phyloP scores from a whole-genome alignment of 495 filamentous ascomycete genomes.

The Achaetomiella virescens region DNA sequence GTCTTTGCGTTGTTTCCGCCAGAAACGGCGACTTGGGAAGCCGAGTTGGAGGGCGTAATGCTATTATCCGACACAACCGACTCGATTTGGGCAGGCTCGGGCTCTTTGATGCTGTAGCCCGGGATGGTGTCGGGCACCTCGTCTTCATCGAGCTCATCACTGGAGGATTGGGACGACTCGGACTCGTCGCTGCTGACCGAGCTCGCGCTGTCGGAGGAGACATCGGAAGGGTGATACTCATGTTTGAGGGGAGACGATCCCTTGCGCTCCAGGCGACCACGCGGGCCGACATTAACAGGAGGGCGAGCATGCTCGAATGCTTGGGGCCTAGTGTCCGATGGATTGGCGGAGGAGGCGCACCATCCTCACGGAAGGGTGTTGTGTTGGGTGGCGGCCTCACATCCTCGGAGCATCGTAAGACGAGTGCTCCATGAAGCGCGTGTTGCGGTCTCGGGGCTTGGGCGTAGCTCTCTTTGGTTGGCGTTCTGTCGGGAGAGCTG shows the following conservation, averaged over 20 bases:
- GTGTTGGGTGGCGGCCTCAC: slow-evolving; percentile 40
- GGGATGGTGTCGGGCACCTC: slow-evolving; percentile 45
- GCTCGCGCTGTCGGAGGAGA: slow-evolving; percentile 41
- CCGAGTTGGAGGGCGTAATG: slow-evolving; percentile 68
- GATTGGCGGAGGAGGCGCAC: slow-evolving; percentile 46
- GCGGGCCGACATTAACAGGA: slow-evolving; percentile 39
- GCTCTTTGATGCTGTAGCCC: slow-evolving; percentile 42
- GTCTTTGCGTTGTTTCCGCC: slow-evolving; percentile 41
- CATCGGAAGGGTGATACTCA: slow-evolving; percentile 90
- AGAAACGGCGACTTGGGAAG: slow-evolving; percentile 59
- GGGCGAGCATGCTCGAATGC: slow-evolving; percentile 43
- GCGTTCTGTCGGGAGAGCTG: slow-evolving; percentile 25
- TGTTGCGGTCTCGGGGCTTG: slow-evolving; percentile 11
- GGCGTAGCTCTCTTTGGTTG: slow-evolving; percentile 24
- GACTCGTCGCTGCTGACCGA: slow-evolving; percentile 44
- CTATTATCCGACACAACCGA: slow-evolving; percentile 41
- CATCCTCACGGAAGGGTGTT: slow-evolving; percentile 35
- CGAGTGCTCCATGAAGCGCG: slow-evolving; percentile 9
- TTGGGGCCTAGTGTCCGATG: slow-evolving; percentile 42
- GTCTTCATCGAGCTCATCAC: slow-evolving; percentile 46
- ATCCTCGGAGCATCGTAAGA: slow-evolving; percentile 21
- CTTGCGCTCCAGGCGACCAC: slow-evolving; percentile 52
- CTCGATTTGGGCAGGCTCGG: slow-evolving; percentile 13
- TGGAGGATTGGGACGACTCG: slow-evolving; percentile 39
- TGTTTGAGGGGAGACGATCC: slow-evolving; percentile 95